Percentiles rank a stretch among this genome's conserved stretches.
These are phyloP conservation scores for Roridomyces roridus DNA, from an alignment of 768 basidiomycete genomes.

Conservation along the genomic window DNA sequence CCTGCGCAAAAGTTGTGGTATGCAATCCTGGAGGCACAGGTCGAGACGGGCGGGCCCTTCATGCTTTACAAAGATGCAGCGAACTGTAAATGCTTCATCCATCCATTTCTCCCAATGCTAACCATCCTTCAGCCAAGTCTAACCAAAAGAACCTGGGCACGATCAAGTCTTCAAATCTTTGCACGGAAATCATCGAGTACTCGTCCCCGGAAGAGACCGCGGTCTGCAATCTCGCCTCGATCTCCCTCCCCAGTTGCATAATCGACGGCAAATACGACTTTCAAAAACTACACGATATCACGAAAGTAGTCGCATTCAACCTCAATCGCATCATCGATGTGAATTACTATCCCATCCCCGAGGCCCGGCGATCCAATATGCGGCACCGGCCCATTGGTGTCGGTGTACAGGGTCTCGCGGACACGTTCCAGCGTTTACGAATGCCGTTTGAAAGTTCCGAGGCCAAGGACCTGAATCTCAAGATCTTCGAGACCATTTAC, in stretches of 20 bases:
- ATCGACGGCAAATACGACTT: conserved; percentile 71
- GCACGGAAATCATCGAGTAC: conserved; percentile 88
- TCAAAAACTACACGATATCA: conserved; percentile 76
- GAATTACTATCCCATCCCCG: conserved; percentile 80
- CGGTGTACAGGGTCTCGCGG: conserved; percentile 85
- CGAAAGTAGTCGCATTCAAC: conserved; percentile 80
- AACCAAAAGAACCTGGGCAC: conserved; percentile 87
- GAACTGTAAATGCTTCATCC: conserved; percentile 67
- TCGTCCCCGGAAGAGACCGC: conserved; percentile 83
- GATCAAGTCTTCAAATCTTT: conserved; percentile 86
- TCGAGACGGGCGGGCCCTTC: conserved; percentile 97
- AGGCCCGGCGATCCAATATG: conserved; percentile 77
- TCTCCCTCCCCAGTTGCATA: conserved; percentile 82
- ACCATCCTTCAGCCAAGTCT: conserved; percentile 62
- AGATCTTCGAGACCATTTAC: conserved; percentile 90
- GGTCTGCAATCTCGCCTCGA: conserved; percentile 85
- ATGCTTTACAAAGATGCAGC: conserved; percentile 98
- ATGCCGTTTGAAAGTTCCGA: conserved; percentile 79
- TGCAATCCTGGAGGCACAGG: conserved; percentile 94
- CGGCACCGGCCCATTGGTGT: conserved; percentile 84
- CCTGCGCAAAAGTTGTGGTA: conserved; percentile 99
- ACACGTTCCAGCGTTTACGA: conserved; percentile 81
- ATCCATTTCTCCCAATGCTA: background rate
- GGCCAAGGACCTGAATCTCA: conserved; percentile 71
- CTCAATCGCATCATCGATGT: conserved; percentile 77